phyloP scores from a whole-genome alignment of 768 basidiomycete genomes.

The Boletus barrowsii region DNA sequence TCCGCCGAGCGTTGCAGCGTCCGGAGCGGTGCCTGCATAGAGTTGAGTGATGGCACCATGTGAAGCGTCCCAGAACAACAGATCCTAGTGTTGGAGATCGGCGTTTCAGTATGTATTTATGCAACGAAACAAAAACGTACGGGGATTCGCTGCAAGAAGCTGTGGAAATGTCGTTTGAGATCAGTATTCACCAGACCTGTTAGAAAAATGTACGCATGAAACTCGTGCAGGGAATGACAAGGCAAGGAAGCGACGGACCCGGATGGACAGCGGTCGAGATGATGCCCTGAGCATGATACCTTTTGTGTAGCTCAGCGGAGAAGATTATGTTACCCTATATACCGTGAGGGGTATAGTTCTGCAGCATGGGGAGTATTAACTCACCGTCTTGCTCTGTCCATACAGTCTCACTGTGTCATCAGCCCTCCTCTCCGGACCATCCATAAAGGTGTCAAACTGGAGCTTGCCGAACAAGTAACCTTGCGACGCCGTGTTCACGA shows the following conservation, averaged over 20 bases:
- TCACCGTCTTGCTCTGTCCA: too few relatives aligned
- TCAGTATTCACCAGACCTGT: constrained; percentile 5
- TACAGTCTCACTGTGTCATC: too few relatives aligned
- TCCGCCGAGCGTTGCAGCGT: constrained; percentile 5
- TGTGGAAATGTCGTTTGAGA: neutral
- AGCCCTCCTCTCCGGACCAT: too few relatives aligned
- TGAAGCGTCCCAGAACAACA: neutral
- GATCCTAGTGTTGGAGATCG: neutral
- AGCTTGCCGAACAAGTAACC: too few relatives aligned
- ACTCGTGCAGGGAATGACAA: neutral
- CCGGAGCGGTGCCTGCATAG: constrained; percentile 6
- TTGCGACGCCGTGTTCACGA: too few relatives aligned
- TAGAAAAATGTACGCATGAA: neutral
- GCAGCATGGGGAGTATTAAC: too few relatives aligned
- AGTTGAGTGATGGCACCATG: constrained; percentile 10
- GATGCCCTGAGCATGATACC: constrained; percentile 45
- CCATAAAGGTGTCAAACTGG: too few relatives aligned
- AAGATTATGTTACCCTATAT: constrained; percentile 42
- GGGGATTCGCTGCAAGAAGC: neutral
- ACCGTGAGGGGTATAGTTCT: neutral
- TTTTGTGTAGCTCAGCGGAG: constrained; percentile 43
- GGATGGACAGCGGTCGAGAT: constrained; percentile 45
- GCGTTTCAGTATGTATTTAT: neutral
- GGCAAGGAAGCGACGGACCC: constrained; percentile 20
- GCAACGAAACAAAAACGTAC: neutral